Percentiles rank a stretch among this genome's conserved stretches.
phyloP scores from a whole-genome alignment of 306 rosid genomes.

The Castanospermum australe region DNA sequence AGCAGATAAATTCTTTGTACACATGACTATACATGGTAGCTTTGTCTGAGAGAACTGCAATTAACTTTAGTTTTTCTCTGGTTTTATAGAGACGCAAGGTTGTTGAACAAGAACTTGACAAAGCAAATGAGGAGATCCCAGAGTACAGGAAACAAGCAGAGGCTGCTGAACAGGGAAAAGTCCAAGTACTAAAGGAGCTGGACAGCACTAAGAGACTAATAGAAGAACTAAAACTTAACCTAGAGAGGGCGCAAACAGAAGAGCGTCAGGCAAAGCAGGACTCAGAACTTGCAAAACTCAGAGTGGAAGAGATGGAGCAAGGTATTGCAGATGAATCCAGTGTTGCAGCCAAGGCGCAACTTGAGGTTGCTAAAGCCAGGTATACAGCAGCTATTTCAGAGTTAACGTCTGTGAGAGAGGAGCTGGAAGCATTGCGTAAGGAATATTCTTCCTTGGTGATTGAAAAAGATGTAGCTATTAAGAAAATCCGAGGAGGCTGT shows the following conservation, averaged over 20 bases:
- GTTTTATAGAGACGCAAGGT: slow-evolving; percentile 66
- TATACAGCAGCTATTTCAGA: slow-evolving; percentile 71
- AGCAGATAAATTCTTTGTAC: background rate
- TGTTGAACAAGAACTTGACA: slow-evolving; percentile 86
- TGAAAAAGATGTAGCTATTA: slow-evolving; percentile 62
- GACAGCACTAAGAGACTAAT: slow-evolving; percentile 80
- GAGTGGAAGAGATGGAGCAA: slow-evolving; percentile 99
- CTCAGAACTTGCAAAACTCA: slow-evolving; percentile 89
- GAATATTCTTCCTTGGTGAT: slow-evolving; percentile 73
- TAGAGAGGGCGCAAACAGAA: slow-evolving; percentile 93
- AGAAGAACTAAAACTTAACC: slow-evolving; percentile 88
- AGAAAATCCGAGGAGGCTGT: slow-evolving; percentile 70
- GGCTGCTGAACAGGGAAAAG: slow-evolving; percentile 60
- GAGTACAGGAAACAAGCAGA: slow-evolving; percentile 56
- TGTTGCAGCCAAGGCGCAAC: slow-evolving; percentile 94
- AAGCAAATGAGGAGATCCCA: slow-evolving; percentile 70
- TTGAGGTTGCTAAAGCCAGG: slow-evolving; percentile 94
- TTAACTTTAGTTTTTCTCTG: slow-evolving; percentile 14
- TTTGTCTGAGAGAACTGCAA: background rate
- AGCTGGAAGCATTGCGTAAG: slow-evolving; percentile 59
- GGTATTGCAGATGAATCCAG: slow-evolving; percentile 94
- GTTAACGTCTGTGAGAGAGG: slow-evolving; percentile 64
- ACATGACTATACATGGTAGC: background rate
- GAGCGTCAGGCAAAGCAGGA: slow-evolving; percentile 93
- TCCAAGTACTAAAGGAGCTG: slow-evolving; percentile 67